These are phyloP conservation scores for Sugiyamaella boreocaroliniensis DNA, from an alignment of 805 yeast species.

Conservation along the genomic window DNA sequence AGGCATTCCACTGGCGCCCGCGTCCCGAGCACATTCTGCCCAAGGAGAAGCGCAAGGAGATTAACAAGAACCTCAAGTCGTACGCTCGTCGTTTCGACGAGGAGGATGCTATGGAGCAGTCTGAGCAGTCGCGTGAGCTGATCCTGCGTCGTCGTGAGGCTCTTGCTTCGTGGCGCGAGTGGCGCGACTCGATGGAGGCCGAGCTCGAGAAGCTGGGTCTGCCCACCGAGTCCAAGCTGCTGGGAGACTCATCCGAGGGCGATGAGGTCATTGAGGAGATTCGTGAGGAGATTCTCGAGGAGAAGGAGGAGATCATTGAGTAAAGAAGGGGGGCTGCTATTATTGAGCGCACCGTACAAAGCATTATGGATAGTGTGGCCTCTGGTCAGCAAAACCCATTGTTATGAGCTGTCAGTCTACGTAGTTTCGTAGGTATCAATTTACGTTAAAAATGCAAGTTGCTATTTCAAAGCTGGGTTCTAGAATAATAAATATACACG, in stretches of 20 bases:
- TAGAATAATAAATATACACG: too few relatives aligned
- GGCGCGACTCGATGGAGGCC: slow-evolving; percentile 52
- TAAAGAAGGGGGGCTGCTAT: background rate
- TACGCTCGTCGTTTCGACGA: slow-evolving; percentile 92
- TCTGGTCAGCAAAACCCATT: too few relatives aligned
- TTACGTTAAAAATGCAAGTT: too few relatives aligned
- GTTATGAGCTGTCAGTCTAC: too few relatives aligned
- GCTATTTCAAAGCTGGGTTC: too few relatives aligned
- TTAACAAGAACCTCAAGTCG: slow-evolving; percentile 81
- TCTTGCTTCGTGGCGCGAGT: slow-evolving; percentile 78
- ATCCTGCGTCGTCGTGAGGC: slow-evolving; percentile 75
- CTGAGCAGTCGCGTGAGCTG: slow-evolving; percentile 82
- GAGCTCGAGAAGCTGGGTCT: slow-evolving; percentile 43
- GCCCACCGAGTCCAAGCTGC: slow-evolving; percentile 33
- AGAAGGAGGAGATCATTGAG: slow-evolving; percentile 36
- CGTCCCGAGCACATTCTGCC: slow-evolving; percentile 77
- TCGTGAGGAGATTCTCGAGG: slow-evolving; percentile 51
- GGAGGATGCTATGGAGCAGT: slow-evolving; percentile 91
- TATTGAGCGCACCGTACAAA: background rate
- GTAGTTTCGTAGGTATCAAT: too few relatives aligned
- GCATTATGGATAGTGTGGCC: background rate
- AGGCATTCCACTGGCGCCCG: slow-evolving; percentile 94
- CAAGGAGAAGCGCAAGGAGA: slow-evolving; percentile 78
- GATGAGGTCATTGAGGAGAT: slow-evolving; percentile 66
- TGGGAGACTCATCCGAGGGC: slow-evolving; percentile 41